phyloP scores from a whole-genome alignment of 1,284 basidiomycete species.

The Porodaedalea pini region DNA sequence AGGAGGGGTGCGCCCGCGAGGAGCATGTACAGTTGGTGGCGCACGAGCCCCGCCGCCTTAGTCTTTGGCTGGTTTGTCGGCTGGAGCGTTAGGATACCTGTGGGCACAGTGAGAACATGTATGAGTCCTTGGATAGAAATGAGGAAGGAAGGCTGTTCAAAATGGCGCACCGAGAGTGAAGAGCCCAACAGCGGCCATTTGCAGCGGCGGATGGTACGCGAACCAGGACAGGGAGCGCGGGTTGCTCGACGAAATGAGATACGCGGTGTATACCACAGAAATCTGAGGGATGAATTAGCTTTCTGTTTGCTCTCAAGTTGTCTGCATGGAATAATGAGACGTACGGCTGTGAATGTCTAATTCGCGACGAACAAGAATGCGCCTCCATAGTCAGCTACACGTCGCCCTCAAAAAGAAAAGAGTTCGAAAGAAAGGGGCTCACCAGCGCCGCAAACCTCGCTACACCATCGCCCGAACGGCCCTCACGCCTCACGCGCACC shows the following conservation, averaged over 20 bases:
- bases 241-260: constrained; percentile 42
- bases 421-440: constrained; percentile 22
- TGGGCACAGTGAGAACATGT: no score
- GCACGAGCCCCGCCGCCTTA: constrained; percentile 58
- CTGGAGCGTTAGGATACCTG: constrained; percentile 73
- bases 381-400: neutral
- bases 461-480: constrained; percentile 37
- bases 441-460: constrained; percentile 41
- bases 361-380: neutral
- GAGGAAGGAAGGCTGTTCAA: neutral
- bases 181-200: constrained; percentile 49
- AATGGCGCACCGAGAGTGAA: constrained; percentile 56
- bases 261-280: constrained; percentile 14
- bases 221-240: constrained; percentile 56
- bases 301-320: no score
- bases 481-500: constrained; percentile 33
- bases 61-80: constrained; percentile 63
- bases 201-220: constrained; percentile 59
- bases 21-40: constrained; percentile 61
- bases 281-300: neutral
- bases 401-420: no score
- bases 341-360: neutral
- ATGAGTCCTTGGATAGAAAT: neutral
- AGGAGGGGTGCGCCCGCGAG: constrained; percentile 52
- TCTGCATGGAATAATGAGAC: neutral